Percentiles rank a stretch among this genome's conserved stretches.
These are phyloP conservation scores for Biscogniauxia marginata DNA, from an alignment of 2,329 filamentous ascomycete genomes.

Conservation along the genomic window DNA sequence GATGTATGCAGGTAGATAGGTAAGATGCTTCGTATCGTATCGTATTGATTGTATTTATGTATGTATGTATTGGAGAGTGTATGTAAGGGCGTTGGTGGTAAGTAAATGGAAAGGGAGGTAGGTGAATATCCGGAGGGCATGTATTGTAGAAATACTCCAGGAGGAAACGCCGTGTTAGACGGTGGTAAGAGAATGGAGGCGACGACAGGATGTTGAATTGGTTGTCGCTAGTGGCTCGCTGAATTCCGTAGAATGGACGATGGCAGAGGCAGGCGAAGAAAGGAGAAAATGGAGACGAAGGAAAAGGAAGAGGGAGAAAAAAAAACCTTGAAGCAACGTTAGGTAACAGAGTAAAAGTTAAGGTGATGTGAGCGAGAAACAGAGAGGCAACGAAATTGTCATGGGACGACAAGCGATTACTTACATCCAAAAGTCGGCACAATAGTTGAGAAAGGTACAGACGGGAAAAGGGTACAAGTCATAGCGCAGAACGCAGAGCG, in stretches of 20 bases:
- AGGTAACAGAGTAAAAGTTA: background rate
- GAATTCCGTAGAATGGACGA: background rate
- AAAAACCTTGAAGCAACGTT: background rate
- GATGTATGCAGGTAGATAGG: background rate
- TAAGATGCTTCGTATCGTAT: too few species aligned
- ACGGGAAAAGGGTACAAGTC: background rate
- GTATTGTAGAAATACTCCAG: background rate
- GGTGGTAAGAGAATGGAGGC: too few species aligned
- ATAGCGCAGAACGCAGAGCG: background rate
- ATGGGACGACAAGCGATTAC: background rate
- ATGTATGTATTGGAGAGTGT: background rate
- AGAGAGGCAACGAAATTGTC: background rate
- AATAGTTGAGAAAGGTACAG: background rate
- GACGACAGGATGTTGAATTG: background rate
- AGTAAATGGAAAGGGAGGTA: background rate
- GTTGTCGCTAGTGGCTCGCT: background rate
- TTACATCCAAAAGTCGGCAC: background rate
- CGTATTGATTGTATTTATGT: background rate
- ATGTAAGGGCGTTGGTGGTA: background rate
- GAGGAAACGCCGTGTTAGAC: background rate
- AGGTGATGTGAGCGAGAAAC: background rate
- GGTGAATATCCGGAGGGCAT: background rate
- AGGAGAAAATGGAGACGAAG: background rate
- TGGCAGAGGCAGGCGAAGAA: background rate
- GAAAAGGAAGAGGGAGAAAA: background rate